Evolutionary conservation across 768 basidiomycete species (phyloP).

Genomic region (Termitomyces sp.): DNA sequence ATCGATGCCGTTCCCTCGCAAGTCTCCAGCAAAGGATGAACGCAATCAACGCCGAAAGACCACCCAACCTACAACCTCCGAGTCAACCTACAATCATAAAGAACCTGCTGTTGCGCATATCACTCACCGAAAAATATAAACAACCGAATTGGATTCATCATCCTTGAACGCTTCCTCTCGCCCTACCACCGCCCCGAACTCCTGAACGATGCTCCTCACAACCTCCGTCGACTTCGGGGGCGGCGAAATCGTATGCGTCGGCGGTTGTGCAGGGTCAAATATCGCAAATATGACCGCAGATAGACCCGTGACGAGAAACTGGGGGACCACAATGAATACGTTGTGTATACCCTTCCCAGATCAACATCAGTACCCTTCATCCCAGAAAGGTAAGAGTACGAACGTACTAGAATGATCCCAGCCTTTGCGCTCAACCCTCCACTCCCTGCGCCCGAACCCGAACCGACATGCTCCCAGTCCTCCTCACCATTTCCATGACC

Average conservation of each 20-base stretch:
- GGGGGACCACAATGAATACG: conserved; percentile 88
- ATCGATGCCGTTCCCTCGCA: conserved; percentile 43
- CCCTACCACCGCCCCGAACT: conserved; percentile 5
- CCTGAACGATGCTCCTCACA: neutral
- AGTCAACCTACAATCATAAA: neutral
- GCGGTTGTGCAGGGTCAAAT: conserved; percentile 57
- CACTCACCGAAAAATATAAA: conserved; percentile 72
- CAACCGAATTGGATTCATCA: conserved; percentile 60
- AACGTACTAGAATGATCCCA: conserved; percentile 76
- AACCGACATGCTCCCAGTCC: conserved; percentile 22
- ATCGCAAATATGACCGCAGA: conserved; percentile 84
- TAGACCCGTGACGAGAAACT: conserved; percentile 86
- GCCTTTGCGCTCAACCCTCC: conserved; percentile 67
- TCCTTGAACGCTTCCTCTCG: conserved; percentile 12
- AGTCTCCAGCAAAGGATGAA: conserved; percentile 50
- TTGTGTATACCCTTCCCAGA: conserved; percentile 83
- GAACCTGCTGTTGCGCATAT: neutral
- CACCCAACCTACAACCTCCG: conserved; percentile 42
- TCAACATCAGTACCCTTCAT: neutral
- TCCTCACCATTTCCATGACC: conserved; percentile 10
- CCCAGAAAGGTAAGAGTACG: neutral
- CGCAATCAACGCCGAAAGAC: conserved; percentile 46
- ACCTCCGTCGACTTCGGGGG: conserved; percentile 6
- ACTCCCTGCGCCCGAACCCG: neutral
- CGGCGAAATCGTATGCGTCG: conserved; percentile 1